A percentile compares a stretch with the other conserved stretches of the same genome.
Conservation (phyloP, 305 asterid species). For the Andrographis paniculata region DNA sequence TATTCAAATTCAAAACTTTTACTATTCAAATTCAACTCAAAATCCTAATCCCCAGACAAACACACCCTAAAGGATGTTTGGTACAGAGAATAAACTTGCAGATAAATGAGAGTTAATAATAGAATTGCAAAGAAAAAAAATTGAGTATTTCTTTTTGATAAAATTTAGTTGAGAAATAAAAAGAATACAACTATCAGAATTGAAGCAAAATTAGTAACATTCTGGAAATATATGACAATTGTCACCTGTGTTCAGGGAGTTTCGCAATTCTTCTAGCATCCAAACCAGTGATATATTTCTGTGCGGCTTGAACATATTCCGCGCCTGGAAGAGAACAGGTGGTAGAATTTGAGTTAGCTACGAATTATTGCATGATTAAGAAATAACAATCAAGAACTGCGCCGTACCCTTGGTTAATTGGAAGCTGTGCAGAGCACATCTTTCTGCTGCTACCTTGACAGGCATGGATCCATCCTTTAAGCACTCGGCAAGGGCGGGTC, state of each 20-base stretch:
- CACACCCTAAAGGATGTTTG: too few species aligned
- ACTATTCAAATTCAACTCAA: too few species aligned
- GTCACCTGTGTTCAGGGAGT: constrained; percentile 87
- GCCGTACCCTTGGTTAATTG: constrained; percentile 78
- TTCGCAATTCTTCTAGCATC: constrained; percentile 94
- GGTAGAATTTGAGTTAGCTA: background rate
- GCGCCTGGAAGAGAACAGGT: constrained; percentile 39
- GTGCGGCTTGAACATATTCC: constrained; percentile 89
- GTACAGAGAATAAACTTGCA: too few species aligned
- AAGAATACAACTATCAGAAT: too few species aligned
- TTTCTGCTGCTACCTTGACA: constrained; percentile 88
- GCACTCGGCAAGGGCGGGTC: constrained; percentile 82
- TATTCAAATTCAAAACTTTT: too few species aligned
- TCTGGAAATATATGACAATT: constrained; percentile 1
- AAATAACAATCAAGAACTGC: too few species aligned
- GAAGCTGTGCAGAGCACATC: constrained; percentile 85
- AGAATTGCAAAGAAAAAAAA: too few species aligned
- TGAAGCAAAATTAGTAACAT: too few species aligned
- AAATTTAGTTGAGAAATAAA: too few species aligned
- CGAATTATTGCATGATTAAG: background rate
- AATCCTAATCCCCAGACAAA: too few species aligned
- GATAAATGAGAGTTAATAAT: too few species aligned
- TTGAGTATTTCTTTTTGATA: too few species aligned
- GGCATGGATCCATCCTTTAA: constrained; percentile 77
- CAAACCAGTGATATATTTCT: constrained; percentile 84